Evolutionary conservation across 2,329 filamentous ascomycete genomes (phyloP), one percentile per base, ranked within the genome.

Genomic region (Aspergillus sp.): DNA sequence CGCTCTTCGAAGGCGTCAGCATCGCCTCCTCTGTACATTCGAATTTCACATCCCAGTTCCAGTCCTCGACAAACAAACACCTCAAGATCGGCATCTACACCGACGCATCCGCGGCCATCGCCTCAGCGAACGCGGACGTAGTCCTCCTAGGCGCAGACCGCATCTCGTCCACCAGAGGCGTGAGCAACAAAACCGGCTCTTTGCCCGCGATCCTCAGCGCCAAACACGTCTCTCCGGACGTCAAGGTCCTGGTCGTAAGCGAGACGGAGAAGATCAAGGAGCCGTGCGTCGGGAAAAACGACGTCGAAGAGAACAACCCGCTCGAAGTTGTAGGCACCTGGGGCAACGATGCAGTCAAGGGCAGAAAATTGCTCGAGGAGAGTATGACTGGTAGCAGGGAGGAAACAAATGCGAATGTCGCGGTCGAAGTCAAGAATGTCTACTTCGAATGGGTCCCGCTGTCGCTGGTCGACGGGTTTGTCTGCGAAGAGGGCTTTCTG

Each of bases 101-200:
- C 0, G 77, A 82, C 47, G 73, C 74, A n/a, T 68, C 71, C 2
- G 66, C 71, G 4, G 74, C 71, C 1, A 50, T 73, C 7, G 73
- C 75, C 1, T 64, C 70, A 3, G 45, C 52, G 12, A 59, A 53
- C n/a, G 61, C 72, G 3, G 68, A 82, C 42, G 32, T 79, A 1
- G 57, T 83, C 2, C 55, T 84, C 3, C 58, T 84, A 1, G 78
- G 78, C 1, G 76, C 78, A 2, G 79, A 83, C 47, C 61, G 73
- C 4, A 75, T 84, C 34, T 69, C 71, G 8, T 51, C 58, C 1
- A 50, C 58, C 1, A 78, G 76, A 2, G 69, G 72, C 17, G 71
- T 82, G 12, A 75, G 69, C 51, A 83, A 82, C 55, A 83, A 82
- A 53, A 75, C 68, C 0, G 78, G 79, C 0, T 78, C 75, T 1